phyloP scores from a whole-genome alignment of 768 basidiomycete species.

The Punctularia strigosozonata region DNA sequence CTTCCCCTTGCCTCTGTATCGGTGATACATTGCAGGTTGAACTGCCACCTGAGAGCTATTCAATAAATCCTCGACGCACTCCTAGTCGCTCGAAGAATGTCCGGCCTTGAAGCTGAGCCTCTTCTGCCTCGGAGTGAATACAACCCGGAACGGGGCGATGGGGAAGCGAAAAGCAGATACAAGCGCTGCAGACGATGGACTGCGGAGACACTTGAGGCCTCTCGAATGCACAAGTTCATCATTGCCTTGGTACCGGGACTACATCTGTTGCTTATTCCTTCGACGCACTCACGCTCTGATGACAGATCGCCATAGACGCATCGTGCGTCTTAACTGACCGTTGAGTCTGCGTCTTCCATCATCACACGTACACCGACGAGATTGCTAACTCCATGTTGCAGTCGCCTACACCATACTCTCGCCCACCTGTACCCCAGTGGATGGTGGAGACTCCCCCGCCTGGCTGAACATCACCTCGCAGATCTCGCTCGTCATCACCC shows the following conservation, averaged over 20 bases:
- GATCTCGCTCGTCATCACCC: slow-evolving; percentile 57
- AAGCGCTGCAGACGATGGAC: slow-evolving; percentile 16
- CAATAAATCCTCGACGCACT: too few relatives aligned
- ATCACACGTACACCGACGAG: too few relatives aligned
- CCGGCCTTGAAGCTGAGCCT: too few relatives aligned
- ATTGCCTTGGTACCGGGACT: slow-evolving; percentile 44
- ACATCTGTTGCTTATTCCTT: slow-evolving; percentile 8
- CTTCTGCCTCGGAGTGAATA: too few relatives aligned
- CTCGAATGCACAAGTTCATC: slow-evolving; percentile 40
- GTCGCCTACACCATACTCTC: slow-evolving; percentile 57
- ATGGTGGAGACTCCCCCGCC: slow-evolving; percentile 30
- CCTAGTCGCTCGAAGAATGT: too few relatives aligned
- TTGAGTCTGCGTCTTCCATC: too few relatives aligned
- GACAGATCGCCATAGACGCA: slow-evolving; percentile 60
- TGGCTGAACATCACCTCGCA: slow-evolving; percentile 56
- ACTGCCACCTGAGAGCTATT: too few relatives aligned
- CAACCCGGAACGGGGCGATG: slow-evolving; percentile 6
- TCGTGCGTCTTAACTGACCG: slow-evolving; percentile 60
- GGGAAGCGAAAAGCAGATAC: not conserved
- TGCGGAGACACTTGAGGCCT: slow-evolving; percentile 40
- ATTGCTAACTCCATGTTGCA: too few relatives aligned
- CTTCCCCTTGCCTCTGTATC: too few relatives aligned
- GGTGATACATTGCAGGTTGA: too few relatives aligned
- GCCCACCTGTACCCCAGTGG: slow-evolving; percentile 31
- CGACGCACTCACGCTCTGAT: slow-evolving; percentile 1